Conservation (phyloP, 2,329 filamentous ascomycete species). For the Colletotrichum orchidophilum region DNA sequence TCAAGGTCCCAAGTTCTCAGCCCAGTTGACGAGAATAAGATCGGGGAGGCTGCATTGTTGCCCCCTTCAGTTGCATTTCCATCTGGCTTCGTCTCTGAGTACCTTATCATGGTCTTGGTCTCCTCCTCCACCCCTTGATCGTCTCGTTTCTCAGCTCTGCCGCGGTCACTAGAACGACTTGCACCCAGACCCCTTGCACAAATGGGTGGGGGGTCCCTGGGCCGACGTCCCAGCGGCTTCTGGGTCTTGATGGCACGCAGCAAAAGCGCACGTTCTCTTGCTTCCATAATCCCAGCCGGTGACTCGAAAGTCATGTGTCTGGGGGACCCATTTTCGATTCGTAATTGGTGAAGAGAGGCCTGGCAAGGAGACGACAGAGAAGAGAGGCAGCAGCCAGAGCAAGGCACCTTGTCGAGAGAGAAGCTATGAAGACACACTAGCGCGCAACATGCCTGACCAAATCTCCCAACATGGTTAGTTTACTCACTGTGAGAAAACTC, state of each 20-base stretch:
- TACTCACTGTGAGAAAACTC: slow-evolving; percentile 17
- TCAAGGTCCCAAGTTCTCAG: neutral
- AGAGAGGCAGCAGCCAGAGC: slow-evolving; percentile 10
- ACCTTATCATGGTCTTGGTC: neutral
- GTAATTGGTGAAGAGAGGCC: slow-evolving; percentile 1
- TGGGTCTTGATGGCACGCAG: slow-evolving; percentile 17
- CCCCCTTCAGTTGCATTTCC: neutral
- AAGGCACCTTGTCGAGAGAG: neutral
- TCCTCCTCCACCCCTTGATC: neutral
- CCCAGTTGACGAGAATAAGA: neutral
- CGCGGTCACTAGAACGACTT: neutral
- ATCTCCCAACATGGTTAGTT: slow-evolving; percentile 10
- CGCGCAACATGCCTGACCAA: neutral
- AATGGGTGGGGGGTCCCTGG: slow-evolving; percentile 5
- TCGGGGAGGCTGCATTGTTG: neutral
- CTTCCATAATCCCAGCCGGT: slow-evolving; percentile 25
- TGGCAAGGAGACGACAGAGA: slow-evolving; percentile 1
- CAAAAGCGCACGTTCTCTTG: slow-evolving; percentile 17
- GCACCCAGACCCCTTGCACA: neutral
- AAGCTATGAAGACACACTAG: neutral
- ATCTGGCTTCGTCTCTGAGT: neutral
- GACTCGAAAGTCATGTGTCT: slow-evolving; percentile 18
- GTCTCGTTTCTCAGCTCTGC: neutral
- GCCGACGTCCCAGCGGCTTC: slow-evolving; percentile 1
- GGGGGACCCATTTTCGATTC: neutral